These are phyloP conservation scores for Xylariaceae sp. DNA, from an alignment of 2,329 filamentous ascomycete species.

Conservation along the genomic window DNA sequence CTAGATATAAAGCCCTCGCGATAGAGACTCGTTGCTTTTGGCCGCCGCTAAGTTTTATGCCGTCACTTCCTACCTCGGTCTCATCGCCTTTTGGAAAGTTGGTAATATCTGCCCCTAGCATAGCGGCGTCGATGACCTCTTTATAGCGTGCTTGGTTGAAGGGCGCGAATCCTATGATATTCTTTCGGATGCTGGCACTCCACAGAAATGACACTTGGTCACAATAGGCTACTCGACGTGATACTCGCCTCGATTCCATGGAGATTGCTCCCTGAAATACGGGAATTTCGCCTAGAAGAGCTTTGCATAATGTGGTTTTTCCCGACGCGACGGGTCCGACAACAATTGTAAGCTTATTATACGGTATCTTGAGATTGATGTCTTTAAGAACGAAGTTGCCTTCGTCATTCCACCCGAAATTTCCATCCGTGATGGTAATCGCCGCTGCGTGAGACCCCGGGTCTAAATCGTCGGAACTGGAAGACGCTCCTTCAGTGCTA, in stretches of 20 bases:
- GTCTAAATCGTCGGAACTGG: neutral
- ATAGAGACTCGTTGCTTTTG: constrained; percentile 47
- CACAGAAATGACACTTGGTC: constrained; percentile 42
- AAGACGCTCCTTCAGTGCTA: constrained; percentile 4
- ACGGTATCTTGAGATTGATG: constrained; percentile 39
- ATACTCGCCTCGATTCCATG: constrained; percentile 16
- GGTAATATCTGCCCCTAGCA: constrained; percentile 36
- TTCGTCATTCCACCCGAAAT: constrained; percentile 40
- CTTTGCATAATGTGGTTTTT: constrained; percentile 48
- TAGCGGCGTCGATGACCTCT: constrained; percentile 33
- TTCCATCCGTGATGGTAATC: constrained; percentile 30
- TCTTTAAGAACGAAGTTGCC: constrained; percentile 33
- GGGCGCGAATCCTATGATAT: constrained; percentile 34
- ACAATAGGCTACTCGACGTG: constrained; percentile 41
- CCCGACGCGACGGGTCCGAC: constrained; percentile 49
- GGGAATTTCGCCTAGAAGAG: constrained; percentile 43
- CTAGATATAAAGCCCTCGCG: constrained; percentile 39
- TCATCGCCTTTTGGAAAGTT: constrained; percentile 41
- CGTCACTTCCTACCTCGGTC: constrained; percentile 48
- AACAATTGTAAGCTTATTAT: constrained; percentile 42
- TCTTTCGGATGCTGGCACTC: constrained; percentile 38
- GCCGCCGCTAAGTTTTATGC: constrained; percentile 49
- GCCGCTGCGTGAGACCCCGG: constrained; percentile 2
- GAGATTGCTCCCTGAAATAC: constrained; percentile 30
- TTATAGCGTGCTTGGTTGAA: constrained; percentile 33